Evolutionary conservation across 2,329 filamentous ascomycete species (phyloP).

Genomic region (Botrytis paeoniae): DNA sequence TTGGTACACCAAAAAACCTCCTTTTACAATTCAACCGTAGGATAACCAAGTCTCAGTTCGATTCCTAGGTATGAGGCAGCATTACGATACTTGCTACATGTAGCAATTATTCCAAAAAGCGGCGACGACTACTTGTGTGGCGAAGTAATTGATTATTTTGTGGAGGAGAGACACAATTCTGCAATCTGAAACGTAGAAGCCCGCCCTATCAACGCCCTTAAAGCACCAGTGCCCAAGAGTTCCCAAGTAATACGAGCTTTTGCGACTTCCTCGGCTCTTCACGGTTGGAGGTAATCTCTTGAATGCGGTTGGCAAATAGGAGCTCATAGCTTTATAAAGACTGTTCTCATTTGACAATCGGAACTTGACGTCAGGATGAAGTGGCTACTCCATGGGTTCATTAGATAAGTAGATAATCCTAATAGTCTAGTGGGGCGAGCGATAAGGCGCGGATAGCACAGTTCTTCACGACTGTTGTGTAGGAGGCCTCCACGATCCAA

Average conservation of each 20-base stretch:
- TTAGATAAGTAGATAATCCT: neutral
- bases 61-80: neutral
- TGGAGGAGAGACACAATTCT: neutral
- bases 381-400: neutral
- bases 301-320: neutral
- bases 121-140: constrained; percentile 11
- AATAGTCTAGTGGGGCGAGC: neutral
- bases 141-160: constrained; percentile 2
- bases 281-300: neutral
- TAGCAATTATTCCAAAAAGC: neutral
- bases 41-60: neutral
- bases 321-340: neutral
- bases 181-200: constrained; percentile 1
- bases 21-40: neutral
- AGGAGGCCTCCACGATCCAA: constrained; percentile 33
- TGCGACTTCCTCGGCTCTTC: neutral
- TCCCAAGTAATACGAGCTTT: neutral
- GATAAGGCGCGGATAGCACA: neutral
- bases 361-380: neutral
- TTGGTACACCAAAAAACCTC: neutral
- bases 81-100: neutral
- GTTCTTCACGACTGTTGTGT: constrained; percentile 14
- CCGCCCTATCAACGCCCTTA: constrained; percentile 9
- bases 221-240: neutral
- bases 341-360: neutral